Evolutionary conservation across 2,329 filamentous ascomycete genomes (phyloP).

Genomic region (Geoglossum cookeanum): DNA sequence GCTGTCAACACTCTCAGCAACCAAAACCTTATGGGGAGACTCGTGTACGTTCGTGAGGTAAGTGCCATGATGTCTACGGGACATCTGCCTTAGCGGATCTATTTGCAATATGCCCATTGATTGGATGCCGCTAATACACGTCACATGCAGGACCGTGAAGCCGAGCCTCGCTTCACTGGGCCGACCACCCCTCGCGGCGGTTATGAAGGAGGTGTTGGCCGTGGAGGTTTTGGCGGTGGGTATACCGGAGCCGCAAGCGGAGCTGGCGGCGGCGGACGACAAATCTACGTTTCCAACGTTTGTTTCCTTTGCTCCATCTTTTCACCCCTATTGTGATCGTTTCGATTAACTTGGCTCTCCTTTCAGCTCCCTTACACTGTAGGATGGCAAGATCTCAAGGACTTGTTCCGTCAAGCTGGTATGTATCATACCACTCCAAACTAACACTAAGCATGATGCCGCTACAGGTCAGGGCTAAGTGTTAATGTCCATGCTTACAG

Average conservation of each 20-base stretch:
- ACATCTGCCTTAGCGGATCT: not conserved
- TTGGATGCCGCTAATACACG: slow-evolving; percentile 6
- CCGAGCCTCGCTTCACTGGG: slow-evolving; percentile 87
- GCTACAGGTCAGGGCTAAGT: not conserved
- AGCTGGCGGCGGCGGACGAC: slow-evolving; percentile 47
- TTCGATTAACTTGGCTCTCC: slow-evolving; percentile 6
- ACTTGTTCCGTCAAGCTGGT: slow-evolving; percentile 96
- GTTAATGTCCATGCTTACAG: slow-evolving; percentile 17
- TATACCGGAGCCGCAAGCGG: slow-evolving; percentile 17
- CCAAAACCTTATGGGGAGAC: slow-evolving; percentile 93
- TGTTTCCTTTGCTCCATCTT: slow-evolving; percentile 32
- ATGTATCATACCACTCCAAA: slow-evolving; percentile 26
- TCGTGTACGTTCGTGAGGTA: slow-evolving; percentile 97
- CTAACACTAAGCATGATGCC: slow-evolving; percentile 7
- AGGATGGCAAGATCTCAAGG: slow-evolving; percentile 97
- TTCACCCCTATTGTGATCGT: slow-evolving; percentile 9
- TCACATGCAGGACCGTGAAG: slow-evolving; percentile 65
- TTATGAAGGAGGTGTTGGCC: slow-evolving; percentile 27
- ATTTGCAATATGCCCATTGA: slow-evolving; percentile 1
- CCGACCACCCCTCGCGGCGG: slow-evolving; percentile 43
- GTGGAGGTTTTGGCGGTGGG: slow-evolving; percentile 34
- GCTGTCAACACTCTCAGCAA: slow-evolving; percentile 97
- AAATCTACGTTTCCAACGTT: slow-evolving; percentile 97
- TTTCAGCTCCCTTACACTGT: slow-evolving; percentile 84
- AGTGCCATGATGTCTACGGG: slow-evolving; percentile 7